A percentile compares a stretch with the other conserved stretches of the same genome.
These are phyloP conservation scores for Centaurea solstitialis DNA, from an alignment of 129 eudicot genomes.

Conservation along the genomic window DNA sequence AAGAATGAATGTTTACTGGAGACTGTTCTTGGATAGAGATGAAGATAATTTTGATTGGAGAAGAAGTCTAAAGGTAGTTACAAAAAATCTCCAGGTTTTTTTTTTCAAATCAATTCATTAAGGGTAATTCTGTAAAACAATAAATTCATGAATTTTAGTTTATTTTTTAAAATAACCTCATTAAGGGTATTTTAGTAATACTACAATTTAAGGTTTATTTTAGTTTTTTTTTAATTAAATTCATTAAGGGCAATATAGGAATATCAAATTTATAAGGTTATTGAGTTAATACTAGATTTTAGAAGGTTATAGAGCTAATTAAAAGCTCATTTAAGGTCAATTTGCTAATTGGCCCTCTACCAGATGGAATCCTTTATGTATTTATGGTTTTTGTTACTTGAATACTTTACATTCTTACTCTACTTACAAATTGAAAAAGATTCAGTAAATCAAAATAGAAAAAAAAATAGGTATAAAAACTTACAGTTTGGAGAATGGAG, in stretches of 20 bases:
- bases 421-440: constrained; percentile 27
- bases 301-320: too few relatives aligned
- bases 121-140: neutral
- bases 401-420: constrained; percentile 22
- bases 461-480: constrained; percentile 24
- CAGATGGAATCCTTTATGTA: too few relatives aligned
- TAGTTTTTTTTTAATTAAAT: too few relatives aligned
- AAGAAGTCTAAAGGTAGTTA: neutral
- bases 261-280: too few relatives aligned
- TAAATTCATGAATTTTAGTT: neutral
- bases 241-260: too few relatives aligned
- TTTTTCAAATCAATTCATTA: neutral
- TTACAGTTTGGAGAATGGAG: constrained; percentile 30
- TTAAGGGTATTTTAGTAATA: neutral
- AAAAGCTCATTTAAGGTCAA: too few relatives aligned
- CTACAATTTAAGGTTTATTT: too few relatives aligned
- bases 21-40: neutral
- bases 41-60: neutral
- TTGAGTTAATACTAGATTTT: too few relatives aligned
- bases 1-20: too few relatives aligned
- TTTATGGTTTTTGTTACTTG: neutral
- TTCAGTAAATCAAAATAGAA: constrained; percentile 10
- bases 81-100: too few relatives aligned
- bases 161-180: neutral
- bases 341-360: too few relatives aligned